A percentile compares a stretch with the other conserved stretches of the same genome.
These are phyloP conservation scores for Skeletonema costatum DNA, from an alignment of 108 stramenopile species.

Conservation along the genomic window DNA sequence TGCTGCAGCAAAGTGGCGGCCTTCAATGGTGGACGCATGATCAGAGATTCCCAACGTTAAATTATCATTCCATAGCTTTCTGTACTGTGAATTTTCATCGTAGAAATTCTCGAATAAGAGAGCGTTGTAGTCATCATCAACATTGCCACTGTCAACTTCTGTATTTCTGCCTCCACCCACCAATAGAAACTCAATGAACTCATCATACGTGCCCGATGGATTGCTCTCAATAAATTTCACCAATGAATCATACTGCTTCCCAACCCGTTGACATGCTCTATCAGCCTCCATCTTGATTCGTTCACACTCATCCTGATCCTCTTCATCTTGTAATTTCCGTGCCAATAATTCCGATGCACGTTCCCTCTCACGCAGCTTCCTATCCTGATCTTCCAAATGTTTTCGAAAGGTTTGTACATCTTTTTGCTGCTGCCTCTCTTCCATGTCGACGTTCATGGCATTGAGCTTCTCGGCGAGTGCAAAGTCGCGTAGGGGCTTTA, in stretches of 20 bases:
- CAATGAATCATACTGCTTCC: slow-evolving; percentile 29
- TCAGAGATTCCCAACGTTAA: slow-evolving; percentile 28
- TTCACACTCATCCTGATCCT: slow-evolving; percentile 51
- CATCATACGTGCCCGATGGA: slow-evolving; percentile 69
- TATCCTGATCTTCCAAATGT: slow-evolving; percentile 13
- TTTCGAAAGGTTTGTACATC: neutral
- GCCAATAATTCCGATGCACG: neutral
- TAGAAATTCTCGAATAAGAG: slow-evolving; percentile 54
- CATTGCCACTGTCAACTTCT: neutral
- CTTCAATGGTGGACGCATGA: slow-evolving; percentile 12
- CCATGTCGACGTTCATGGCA: slow-evolving; percentile 59
- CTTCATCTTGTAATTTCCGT: slow-evolving; percentile 8
- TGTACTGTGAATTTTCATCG: slow-evolving; percentile 60
- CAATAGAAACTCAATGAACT: slow-evolving; percentile 61
- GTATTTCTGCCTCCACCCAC: slow-evolving; percentile 18
- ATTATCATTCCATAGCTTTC: slow-evolving; percentile 71
- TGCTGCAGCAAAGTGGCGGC: slow-evolving; percentile 32
- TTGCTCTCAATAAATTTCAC: slow-evolving; percentile 18
- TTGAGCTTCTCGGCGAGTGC: slow-evolving; percentile 61
- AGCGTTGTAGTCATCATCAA: slow-evolving; percentile 46
- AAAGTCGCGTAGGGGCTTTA: slow-evolving; percentile 50
- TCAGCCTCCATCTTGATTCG: slow-evolving; percentile 44
- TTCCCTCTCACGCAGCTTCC: slow-evolving; percentile 7
- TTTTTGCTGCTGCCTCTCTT: slow-evolving; percentile 46
- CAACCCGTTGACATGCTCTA: slow-evolving; percentile 30